Base-by-base conservation (phyloP, 2,329 filamentous ascomycete genomes). In the Fusarium sp. region DNA sequence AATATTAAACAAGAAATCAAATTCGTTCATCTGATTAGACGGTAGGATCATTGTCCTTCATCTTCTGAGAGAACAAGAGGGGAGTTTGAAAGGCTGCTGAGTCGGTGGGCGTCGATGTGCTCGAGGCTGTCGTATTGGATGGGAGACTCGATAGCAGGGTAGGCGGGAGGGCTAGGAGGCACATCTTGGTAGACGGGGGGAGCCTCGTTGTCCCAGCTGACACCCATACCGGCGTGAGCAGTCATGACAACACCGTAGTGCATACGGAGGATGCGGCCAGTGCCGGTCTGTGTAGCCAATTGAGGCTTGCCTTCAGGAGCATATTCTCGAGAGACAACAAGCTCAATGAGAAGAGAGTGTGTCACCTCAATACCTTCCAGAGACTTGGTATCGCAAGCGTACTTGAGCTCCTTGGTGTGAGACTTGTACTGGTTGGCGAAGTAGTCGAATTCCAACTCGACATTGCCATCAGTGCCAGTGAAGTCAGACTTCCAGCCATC, bases 201-300 rank as follows among this genome's bases (percentile, higher is more conserved):
- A 76, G 93, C 90, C 83, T 99, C 95, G 81, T 98, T 95, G 74
- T 98, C 95, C 95, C 96, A 99, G 73, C 92, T 93, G 74, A 99
- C 94, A 53, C 95, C 94, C 78, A 97, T 87, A 20, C 95, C 95
- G 21, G 88, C 88, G 63, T 93, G 88, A 81, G 97, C 92, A 6
- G 94, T 98, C 58, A 98, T 86, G 60, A 89, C 84, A 55, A 96
- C 86, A 74, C 88, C 89, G 83, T 98, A 98, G 78, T 97, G 93
- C 87, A 97, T 98, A 71, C 95, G 88, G 65, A 99, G 85, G 55
- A 98, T 95, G 69, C 95, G 89, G 1, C 95, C 96, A 4, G 94
- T 92, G 65, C 95, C 95, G 0, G 95, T 98, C 51, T 94, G 93
- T 1, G 93, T 94, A 49, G 93, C 87, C 53, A 93, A 84, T 55